Base-by-base conservation (phyloP, 2,329 filamentous ascomycete genomes). In the Aspergillus sp. region DNA sequence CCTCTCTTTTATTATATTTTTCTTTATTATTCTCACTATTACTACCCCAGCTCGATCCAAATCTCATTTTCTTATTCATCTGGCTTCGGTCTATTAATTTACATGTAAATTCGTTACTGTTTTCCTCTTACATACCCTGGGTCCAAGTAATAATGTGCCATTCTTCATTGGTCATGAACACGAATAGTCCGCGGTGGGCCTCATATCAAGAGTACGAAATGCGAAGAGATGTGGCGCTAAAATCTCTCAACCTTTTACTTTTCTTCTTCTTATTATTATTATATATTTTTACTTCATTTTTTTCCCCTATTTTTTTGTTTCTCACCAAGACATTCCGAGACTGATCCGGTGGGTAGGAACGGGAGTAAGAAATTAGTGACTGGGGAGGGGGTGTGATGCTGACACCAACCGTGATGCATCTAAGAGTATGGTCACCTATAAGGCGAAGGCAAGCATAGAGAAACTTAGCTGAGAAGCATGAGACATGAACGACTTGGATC, bases 221-320 rank as follows among this genome's bases (percentile, higher is more conserved):
- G 17, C 21, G 30, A 44, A 19, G 41, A 42, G 41, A 42, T 54
- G 42, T 51, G 50, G 59, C 54, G 32, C 48, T 19, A 58, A 8
- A 54, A 59, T 49, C 30, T 56, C 44, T 57, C 57, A 44, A 50
- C 27, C 42, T 61, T 39, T 25, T 23, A 3, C n/a, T 49, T 50
- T 32, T 61, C 27, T 30, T 30, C 10, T 30, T 30, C 8, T 11
- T 3, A 10, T 30, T 30, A 10, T 10, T 30, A 8, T 8, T 30
- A 30, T 30, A 8, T 30, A 30, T 30, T 30, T 30, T 10, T 30
- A 8, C 4, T 30, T 30, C 8, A 30, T 11, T 3, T 30, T 10
- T 10, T 30, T 30, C 17, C 17, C 17, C 17, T 19, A 19, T 10
- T 10, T 30, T 53, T 54, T 17, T 13, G n/a, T 53, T 48, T 60